Base-by-base conservation (phyloP, 768 basidiomycete genomes). In the Lactifluus subvellereus region DNA sequence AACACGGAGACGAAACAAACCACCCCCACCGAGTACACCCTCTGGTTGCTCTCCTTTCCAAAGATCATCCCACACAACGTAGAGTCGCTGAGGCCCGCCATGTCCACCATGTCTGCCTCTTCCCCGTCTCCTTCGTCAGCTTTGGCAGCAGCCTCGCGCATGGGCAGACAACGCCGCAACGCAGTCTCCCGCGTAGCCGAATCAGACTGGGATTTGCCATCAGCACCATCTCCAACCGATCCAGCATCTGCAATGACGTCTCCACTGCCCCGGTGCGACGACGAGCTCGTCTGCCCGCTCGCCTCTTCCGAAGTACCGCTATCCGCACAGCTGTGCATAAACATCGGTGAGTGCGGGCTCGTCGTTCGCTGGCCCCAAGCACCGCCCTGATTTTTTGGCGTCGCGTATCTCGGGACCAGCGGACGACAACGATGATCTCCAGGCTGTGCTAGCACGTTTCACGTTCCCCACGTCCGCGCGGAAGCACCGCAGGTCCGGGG, bases 211-310 rank as follows among this genome's bases (percentile, higher is more conserved):
- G 62, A 63, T 14, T 4, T 10, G 13, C 6, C 55, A 4, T 6
- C 22, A 32, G 8, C 57, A 49, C n/a, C 50, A 8, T n/a, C 55
- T 11, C 9, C 43, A 48, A 47, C 45, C n/a, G 14, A 43, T 10
- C 0, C 42, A 18, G 11, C 54, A 7, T n/a, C 53, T 42, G 1
- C 33, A 16, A 48, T 30, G 2, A 2, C 48, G 11, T 14, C 56
- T 16, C 47, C 14, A 10, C 42, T 27, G 0, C 51, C 62, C n/a
- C 43, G 48, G 48, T 49, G 38, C 57, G 35, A 42, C n/a, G 57
- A 58, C 47, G 52, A 63, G 32, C 57, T 63, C 32, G 33, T 63
- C 45, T 63, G 62, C 38, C 62, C 62, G 3, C 52, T 63, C n/a
- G 52, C 62, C n/a, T 11, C 52, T n/a, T 13, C 40, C 16, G 1